Base-by-base conservation (phyloP, 176 grass and related monocot genomes). In the Carex myosuroides region DNA sequence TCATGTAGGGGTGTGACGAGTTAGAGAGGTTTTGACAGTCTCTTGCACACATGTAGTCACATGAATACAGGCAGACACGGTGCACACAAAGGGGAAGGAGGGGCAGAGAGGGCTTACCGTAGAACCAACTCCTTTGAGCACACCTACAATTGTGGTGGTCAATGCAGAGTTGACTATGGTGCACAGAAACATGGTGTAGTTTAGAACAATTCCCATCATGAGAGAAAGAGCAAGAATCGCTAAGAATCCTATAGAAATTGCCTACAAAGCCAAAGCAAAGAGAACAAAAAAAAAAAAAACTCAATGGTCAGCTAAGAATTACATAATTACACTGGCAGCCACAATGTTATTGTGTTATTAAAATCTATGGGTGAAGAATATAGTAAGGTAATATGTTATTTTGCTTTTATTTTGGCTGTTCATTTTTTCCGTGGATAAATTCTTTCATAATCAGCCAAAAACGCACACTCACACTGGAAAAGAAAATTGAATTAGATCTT, bases 181-280 rank as follows among this genome's bases (percentile, higher is more conserved):
- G 89, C 95, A 98, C 89, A 88, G 92, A 44, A 98, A 98, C 95
- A 98, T 98, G 30, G 95, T 98, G 79, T 79, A 98, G 80, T 98
- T 98, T 11, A 98, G 89, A 69, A 87, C 63, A 24, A 98, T 95
- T 30, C 92, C 92, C 95, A 98, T 95, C 82, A 93, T 86, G 56
- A 98, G 80, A 39, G 95, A 98, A 29, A 88, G 41, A 69, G 93
- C 4, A 32, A 98, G 89, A 85, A 95, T 89, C 46, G 86, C 80
- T 83, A 79, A 81, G 59, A 98, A 98, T 60, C 91, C 8, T 71
- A 85, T 21, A 83, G 92, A 93, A 0, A 48, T 39, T 56, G 88
- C 86, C 95, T 98, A 74, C 81, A 87, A 86, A 82, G 39, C 33
- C 74, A 83, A 80, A 61, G 9, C 18, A 81, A 81, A 64, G 17